Evolutionary conservation across 768 basidiomycete species (phyloP).

Genomic region (Rhizopogon vulgaris): DNA sequence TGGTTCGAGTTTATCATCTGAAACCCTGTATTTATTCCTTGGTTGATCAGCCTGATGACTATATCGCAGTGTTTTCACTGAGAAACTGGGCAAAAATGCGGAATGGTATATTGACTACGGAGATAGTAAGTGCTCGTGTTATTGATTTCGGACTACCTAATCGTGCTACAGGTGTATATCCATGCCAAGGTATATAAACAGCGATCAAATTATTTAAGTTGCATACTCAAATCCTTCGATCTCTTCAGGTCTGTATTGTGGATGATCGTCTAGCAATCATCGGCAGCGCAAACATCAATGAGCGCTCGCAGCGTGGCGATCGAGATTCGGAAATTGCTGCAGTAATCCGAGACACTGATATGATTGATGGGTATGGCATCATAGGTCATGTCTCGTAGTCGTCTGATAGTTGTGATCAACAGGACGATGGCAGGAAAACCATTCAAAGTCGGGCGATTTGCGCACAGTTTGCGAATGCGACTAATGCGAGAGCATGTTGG

Average conservation of each 20-base stretch:
- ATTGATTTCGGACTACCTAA: conserved; percentile 6
- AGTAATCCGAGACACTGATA: conserved; percentile 92
- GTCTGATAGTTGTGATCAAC: conserved; percentile 2
- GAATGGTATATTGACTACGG: conserved; percentile 78
- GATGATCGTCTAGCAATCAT: conserved; percentile 94
- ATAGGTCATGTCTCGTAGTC: neutral
- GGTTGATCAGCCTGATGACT: conserved; percentile 73
- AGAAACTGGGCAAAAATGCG: conserved; percentile 92
- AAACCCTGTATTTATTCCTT: neutral
- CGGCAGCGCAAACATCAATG: conserved; percentile 96
- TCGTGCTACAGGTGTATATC: conserved; percentile 64
- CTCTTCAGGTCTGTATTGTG: conserved; percentile 58
- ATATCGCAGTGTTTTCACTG: conserved; percentile 86
- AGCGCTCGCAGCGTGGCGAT: conserved; percentile 91
- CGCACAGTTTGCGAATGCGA: conserved; percentile 87
- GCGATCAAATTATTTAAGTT: neutral
- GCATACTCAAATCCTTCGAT: neutral
- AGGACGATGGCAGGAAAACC: conserved; percentile 93
- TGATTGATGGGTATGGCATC: conserved; percentile 75
- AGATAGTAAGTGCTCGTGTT: conserved; percentile 52
- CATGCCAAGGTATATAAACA: conserved; percentile 59
- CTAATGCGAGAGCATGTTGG: conserved; percentile 97
- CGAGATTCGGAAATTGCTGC: conserved; percentile 94
- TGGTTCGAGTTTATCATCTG: conserved; percentile 2
- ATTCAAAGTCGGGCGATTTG: conserved; percentile 95